Conservation (phyloP, 2,329 filamentous ascomycete genomes). For the Fusarium mexicanum region DNA sequence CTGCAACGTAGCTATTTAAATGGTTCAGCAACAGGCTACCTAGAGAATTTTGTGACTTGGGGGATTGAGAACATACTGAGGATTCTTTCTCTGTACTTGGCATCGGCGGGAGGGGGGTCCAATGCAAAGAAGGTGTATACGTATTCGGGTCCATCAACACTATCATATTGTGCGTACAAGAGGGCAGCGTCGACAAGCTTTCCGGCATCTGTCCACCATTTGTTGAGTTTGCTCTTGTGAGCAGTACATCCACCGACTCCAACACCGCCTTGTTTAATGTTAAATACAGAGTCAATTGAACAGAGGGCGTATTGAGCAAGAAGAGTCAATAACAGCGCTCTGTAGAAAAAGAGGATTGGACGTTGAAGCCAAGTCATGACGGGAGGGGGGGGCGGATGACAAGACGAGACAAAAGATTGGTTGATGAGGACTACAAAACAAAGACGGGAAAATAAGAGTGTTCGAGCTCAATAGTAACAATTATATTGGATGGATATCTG, state of each 20-base stretch:
- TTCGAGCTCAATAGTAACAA: background rate
- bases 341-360: background rate
- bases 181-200: background rate
- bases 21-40: background rate
- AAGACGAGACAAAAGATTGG: background rate
- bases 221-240: background rate
- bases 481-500: background rate
- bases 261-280: background rate
- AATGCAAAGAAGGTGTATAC: background rate
- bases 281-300: background rate
- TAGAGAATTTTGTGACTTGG: background rate
- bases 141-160: background rate
- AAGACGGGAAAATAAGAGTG: too few species aligned
- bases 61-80: background rate
- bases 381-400: background rate
- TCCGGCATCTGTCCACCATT: background rate
- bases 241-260: background rate
- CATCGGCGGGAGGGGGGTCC: background rate
- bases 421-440: background rate
- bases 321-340: accelerated
- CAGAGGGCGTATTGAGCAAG: background rate
- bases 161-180: background rate
- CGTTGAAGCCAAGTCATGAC: background rate
- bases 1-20: accelerated
- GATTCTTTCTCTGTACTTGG: accelerated